phyloP scores from a whole-genome alignment of 306 rosid species.

The Sphenostylis stenocarpa region DNA sequence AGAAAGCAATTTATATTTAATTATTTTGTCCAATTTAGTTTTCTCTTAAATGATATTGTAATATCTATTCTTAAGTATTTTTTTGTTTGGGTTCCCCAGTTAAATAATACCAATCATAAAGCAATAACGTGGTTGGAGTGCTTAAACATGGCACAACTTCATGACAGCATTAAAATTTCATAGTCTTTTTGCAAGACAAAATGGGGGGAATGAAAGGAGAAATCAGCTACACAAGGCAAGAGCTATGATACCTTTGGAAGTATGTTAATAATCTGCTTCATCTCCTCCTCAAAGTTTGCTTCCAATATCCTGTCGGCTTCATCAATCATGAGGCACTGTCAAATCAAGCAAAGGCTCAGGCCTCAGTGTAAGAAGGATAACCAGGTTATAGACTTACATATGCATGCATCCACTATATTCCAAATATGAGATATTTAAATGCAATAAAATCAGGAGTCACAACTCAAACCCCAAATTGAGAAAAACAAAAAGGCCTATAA shows the following conservation, averaged over 20 bases:
- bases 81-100: neutral
- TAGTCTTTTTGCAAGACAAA: neutral
- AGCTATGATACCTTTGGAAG: conserved; percentile 71
- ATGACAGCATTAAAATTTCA: conserved; percentile 1
- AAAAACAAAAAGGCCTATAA: neutral
- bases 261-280: conserved; percentile 80
- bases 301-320: conserved; percentile 98
- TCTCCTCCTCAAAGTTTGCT: conserved; percentile 94
- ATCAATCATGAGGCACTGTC: conserved; percentile 88
- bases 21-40: conserved; percentile 8
- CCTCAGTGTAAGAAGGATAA: conserved; percentile 30
- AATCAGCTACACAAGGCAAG: neutral
- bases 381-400: conserved; percentile 30
- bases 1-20: neutral
- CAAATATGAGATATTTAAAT: neutral
- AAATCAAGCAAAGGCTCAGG: conserved; percentile 10
- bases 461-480: neutral
- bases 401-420: neutral
- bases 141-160: neutral
- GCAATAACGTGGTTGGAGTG: neutral
- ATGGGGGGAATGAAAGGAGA: neutral
- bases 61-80: neutral
- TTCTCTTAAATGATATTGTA: neutral
- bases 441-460: neutral
- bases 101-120: neutral